Evolutionary conservation across 805 yeast genomes (phyloP).

Genomic region (Candida adriatica): DNA sequence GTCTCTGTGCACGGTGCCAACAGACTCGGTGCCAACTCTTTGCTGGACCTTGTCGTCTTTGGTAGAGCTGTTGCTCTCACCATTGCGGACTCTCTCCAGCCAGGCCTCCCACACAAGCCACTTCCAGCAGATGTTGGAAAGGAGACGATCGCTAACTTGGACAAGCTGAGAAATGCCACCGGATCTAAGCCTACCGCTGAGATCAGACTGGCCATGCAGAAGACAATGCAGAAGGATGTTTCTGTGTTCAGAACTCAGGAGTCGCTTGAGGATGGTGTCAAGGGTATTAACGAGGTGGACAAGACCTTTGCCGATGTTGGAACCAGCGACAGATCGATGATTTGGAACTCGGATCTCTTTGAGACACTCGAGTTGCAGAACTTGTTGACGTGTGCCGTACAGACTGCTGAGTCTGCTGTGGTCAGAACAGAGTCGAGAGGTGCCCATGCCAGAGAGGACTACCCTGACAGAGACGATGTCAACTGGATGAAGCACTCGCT

Average conservation of each 20-base stretch:
- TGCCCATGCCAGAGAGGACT: slow-evolving; percentile 99
- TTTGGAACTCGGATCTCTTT: slow-evolving; percentile 96
- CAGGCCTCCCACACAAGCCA: slow-evolving; percentile 82
- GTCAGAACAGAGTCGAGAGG: slow-evolving; percentile 97
- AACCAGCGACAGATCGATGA: slow-evolving; percentile 94
- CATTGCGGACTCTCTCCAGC: slow-evolving; percentile 75
- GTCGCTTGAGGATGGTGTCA: slow-evolving; percentile 87
- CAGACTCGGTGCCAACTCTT: slow-evolving; percentile 97
- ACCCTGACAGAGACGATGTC: slow-evolving; percentile 89
- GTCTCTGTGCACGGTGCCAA: slow-evolving; percentile 99
- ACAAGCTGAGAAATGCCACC: slow-evolving; percentile 74
- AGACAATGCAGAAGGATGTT: slow-evolving; percentile 92
- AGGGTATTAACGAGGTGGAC: slow-evolving; percentile 69
- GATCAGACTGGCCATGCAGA: slow-evolving; percentile 89
- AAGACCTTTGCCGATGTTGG: slow-evolving; percentile 65
- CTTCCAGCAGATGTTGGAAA: slow-evolving; percentile 82
- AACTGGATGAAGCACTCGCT: slow-evolving; percentile 98
- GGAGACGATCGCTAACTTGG: slow-evolving; percentile 86
- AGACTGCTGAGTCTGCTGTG: slow-evolving; percentile 90
- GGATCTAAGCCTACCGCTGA: slow-evolving; percentile 83
- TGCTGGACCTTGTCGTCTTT: slow-evolving; percentile 92
- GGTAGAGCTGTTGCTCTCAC: slow-evolving; percentile 98
- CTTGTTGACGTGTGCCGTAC: slow-evolving; percentile 93
- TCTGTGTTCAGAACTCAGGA: slow-evolving; percentile 95
- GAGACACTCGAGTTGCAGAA: slow-evolving; percentile 95